These are phyloP conservation scores for Picochlorum costavermella DNA, from an alignment of 139 green algal species.

Conservation along the genomic window DNA sequence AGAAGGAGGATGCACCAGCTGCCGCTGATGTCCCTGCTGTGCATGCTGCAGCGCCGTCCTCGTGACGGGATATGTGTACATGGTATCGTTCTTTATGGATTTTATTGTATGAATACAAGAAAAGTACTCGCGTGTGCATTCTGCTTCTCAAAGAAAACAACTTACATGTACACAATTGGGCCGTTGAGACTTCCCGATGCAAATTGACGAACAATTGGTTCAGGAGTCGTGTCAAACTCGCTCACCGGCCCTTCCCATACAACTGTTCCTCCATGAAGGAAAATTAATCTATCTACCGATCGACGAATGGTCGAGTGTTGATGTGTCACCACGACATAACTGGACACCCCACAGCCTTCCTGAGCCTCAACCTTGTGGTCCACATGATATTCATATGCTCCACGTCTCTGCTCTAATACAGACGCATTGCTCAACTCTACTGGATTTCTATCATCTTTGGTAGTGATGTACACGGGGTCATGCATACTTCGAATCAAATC, in stretches of 20 bases:
- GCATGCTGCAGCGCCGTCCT: not conserved
- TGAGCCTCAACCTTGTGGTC: not conserved
- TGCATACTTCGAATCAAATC: conserved; percentile 91
- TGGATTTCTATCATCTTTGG: not conserved
- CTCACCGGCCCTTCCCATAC: conserved; percentile 85
- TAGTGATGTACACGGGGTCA: not conserved
- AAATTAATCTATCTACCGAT: conserved; percentile 93
- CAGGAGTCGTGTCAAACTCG: conserved; percentile 90
- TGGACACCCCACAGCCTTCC: conserved; percentile 51
- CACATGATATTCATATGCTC: not conserved
- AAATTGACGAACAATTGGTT: conserved; percentile 95
- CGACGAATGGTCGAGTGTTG: conserved; percentile 91
- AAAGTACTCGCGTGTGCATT: not conserved
- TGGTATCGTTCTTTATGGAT: too few species aligned
- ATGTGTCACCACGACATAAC: conserved; percentile 98
- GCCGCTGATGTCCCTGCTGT: not conserved
- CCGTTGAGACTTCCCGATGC: conserved; percentile 71
- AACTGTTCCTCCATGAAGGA: conserved; percentile 87
- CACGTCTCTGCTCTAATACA: too few species aligned
- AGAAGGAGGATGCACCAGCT: not conserved
- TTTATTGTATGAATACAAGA: conserved; percentile 8
- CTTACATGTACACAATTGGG: conserved; percentile 79
- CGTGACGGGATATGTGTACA: not conserved
- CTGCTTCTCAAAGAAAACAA: not conserved
- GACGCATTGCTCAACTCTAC: not conserved